Evolutionary conservation across 2,329 filamentous ascomycete species (phyloP).

Genomic region (Saccharata proteae): DNA sequence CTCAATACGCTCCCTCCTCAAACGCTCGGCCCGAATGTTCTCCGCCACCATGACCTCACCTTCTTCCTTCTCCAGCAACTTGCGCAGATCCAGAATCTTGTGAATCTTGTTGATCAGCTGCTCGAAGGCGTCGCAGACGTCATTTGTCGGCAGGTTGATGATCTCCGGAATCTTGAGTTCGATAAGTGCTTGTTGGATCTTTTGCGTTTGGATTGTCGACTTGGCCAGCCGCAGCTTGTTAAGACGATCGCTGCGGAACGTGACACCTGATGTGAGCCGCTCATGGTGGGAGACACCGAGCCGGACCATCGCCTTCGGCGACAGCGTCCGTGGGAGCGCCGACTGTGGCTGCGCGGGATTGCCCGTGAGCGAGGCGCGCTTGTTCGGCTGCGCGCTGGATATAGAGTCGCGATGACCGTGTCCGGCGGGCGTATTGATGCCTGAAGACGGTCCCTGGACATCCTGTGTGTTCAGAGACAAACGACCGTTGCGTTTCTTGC

Average conservation of each 20-base stretch:
- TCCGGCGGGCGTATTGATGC: slow-evolving; percentile 11
- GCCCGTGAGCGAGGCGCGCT: slow-evolving; percentile 17
- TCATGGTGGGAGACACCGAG: slow-evolving; percentile 84
- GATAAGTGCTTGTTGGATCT: slow-evolving; percentile 59
- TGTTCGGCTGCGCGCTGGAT: slow-evolving; percentile 9
- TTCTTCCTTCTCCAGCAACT: slow-evolving; percentile 64
- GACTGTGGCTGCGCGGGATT: slow-evolving; percentile 23
- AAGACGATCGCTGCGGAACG: slow-evolving; percentile 77
- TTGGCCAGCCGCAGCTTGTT: slow-evolving; percentile 69
- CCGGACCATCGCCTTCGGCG: slow-evolving; percentile 51
- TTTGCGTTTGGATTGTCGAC: slow-evolving; percentile 60
- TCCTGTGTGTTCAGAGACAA: slow-evolving; percentile 24
- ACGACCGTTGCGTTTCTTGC: slow-evolving; percentile 61
- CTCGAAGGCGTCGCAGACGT: slow-evolving; percentile 61
- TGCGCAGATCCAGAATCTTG: slow-evolving; percentile 58
- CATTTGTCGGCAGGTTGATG: slow-evolving; percentile 62
- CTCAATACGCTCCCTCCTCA: slow-evolving; percentile 10
- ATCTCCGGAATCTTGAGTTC: slow-evolving; percentile 60
- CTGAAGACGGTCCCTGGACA: slow-evolving; percentile 23
- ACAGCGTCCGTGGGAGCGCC: slow-evolving; percentile 26
- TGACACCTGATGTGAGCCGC: slow-evolving; percentile 71
- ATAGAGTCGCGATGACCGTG: slow-evolving; percentile 34
- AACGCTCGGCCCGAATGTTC: slow-evolving; percentile 23
- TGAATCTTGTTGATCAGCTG: slow-evolving; percentile 55
- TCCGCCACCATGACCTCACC: slow-evolving; percentile 47